Percentiles rank a stretch among this genome's conserved stretches.
These are phyloP conservation scores for Plasmopara halstedii DNA, from an alignment of 352 stramenopile genomes.

Conservation along the genomic window DNA sequence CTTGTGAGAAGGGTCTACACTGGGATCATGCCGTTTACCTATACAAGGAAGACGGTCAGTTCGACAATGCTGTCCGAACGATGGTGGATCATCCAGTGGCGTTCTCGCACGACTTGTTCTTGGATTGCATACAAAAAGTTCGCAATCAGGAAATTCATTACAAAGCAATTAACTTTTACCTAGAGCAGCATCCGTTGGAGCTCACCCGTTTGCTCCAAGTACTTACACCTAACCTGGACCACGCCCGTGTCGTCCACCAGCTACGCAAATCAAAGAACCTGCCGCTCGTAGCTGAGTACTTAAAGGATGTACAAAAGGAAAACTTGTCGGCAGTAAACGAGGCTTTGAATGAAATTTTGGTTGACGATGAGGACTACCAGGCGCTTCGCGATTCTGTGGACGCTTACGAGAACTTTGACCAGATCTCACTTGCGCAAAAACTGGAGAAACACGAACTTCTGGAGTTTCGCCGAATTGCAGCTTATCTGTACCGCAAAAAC, in stretches of 20 bases:
- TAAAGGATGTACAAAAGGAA: conserved; percentile 98
- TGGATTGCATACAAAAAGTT: conserved; percentile 99
- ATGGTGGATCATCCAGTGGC: conserved; percentile 98
- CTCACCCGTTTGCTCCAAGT: conserved; percentile 97
- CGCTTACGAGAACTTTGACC: conserved; percentile 99
- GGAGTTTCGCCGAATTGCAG: conserved; percentile 99
- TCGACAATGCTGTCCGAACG: conserved; percentile 97
- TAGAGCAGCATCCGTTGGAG: conserved; percentile 95
- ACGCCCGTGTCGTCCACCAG: conserved; percentile 98
- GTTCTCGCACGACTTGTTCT: conserved; percentile 98
- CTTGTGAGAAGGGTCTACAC: conserved; percentile 97
- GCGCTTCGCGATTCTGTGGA: conserved; percentile 96
- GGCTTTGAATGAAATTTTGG: conserved; percentile 95
- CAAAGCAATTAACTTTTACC: conserved; percentile 99
- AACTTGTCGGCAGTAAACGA: conserved; percentile 99
- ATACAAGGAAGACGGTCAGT: conserved; percentile 99
- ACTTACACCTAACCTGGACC: conserved; percentile 97
- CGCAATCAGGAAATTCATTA: conserved; percentile 99
- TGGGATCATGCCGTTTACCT: conserved; percentile 98
- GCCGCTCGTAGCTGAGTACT: conserved; percentile 95
- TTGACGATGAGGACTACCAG: conserved; percentile 98
- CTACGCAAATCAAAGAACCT: conserved; percentile 96
- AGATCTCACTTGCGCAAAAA: conserved; percentile 97
- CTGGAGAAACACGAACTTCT: conserved; percentile 99
- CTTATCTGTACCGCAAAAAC: conserved; percentile 99